Base-by-base conservation (phyloP, 441 rosid genomes). In the Erodium moschatum region DNA sequence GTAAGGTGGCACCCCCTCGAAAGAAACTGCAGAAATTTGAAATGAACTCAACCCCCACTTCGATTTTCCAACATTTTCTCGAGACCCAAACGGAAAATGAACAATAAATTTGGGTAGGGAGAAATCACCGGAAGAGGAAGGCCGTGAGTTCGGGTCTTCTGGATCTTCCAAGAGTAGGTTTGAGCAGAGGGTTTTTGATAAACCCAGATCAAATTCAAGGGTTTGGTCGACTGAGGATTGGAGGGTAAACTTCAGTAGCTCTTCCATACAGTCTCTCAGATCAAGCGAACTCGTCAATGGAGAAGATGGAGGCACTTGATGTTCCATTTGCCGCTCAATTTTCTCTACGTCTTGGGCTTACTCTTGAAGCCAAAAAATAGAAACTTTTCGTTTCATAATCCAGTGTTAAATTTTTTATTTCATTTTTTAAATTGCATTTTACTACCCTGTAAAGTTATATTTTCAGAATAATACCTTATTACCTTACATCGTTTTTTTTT, bases 121-220 rank as follows among this genome's bases (percentile, higher is more conserved):
- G 52, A 69, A 15, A 77, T 70, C 68, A 44, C 48, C 64, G 13
- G 56, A 21, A 61, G 77, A 4, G 48, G 9, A 50, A 6, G 58
- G 7, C 19, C 2, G 42, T 15, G 70, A 63, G 35, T 65, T 40
- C 72, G 42, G 60, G 67, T 68, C 75, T 73, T 66, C 3, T 5
- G 80, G 76, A 3, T 83, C 83, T 60, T 65, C 75, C 58, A 29
- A 8, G 58, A 91, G 82, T 66, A 90, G 89, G 27, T 75, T 71
- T 68, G 83, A 81, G 83, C 88, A 86, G 76, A 87, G 86, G 40
- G 82, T 79, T 5, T 24, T 65, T 31, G 85, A 82, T 13, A 92
- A 77, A 60, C 66, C 72, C 33, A 88, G 38, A 76, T 76, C 80
- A 67, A 81, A 77, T 35, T 80, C 79, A 5, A 69, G 76, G 72